Evolutionary conservation across 179 eudicot genomes (phyloP), one percentile per base, ranked within the genome.

Genomic region (Beta corolliflora): DNA sequence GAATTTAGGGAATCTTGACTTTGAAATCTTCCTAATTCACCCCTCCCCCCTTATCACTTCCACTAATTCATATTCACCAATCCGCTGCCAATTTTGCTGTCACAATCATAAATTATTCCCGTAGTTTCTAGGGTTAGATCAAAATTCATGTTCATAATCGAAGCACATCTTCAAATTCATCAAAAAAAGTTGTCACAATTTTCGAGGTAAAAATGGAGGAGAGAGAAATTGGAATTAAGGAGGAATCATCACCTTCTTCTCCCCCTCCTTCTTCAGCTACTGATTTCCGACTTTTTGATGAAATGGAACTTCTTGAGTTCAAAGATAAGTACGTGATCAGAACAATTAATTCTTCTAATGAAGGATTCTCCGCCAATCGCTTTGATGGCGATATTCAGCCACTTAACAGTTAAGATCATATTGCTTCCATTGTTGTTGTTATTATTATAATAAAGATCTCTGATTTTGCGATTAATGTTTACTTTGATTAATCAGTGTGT

Each of bases 281-380:
- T 41, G 81, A 88, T 87, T 96, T 96, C 88, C 93, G 86, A 88
- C 88, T 96, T 50, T 87, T 85, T 81, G 84, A 86, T 71, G 84
- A 87, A 81, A 52, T 94, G 91, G 89, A 92, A 79, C 70, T 94
- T 36, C 87, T 85, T 8, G 94, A 94, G 78, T 94, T 87, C 71
- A 73, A 79, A 65, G 91, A 94, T 79, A 90, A 91, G 86, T 91
- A 89, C 55, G 90, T 89, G 46, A 83, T 96, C 87, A 90, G 72
- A 80, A 86, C 97, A 53, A 79, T 84, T 52, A 88, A 79, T 79
- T 92, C 92, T 45, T 84, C 94, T 73, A 73, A 80, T 81, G 89
- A 89, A 75, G 98, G 92, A 71, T 96, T 95, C 87, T 87, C 89
- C 29, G 87, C 92, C 23, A 79, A 77, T 84, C 91, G 92, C 13